Conservation (phyloP, 441 rosid species). For the Monsonia emarginata region DNA sequence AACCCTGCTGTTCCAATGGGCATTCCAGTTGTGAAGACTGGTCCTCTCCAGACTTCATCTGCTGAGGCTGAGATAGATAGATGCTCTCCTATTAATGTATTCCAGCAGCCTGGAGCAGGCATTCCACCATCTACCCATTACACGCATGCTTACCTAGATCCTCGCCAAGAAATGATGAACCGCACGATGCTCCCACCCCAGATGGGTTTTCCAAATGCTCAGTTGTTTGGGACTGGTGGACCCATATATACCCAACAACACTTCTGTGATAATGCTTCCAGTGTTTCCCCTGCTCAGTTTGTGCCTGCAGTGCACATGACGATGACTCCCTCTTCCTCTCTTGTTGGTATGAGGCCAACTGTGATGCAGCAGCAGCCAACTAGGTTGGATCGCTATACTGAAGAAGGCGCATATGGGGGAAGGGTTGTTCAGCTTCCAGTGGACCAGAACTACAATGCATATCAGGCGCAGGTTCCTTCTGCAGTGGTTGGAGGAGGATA, state of each 20-base stretch:
- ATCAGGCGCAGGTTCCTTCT: slow-evolving; percentile 30
- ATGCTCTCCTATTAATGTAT: slow-evolving; percentile 14
- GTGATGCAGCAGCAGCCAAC: slow-evolving; percentile 17
- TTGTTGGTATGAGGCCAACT: slow-evolving; percentile 33
- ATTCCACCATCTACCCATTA: slow-evolving; percentile 24
- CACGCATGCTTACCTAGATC: slow-evolving; percentile 32
- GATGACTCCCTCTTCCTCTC: slow-evolving; percentile 32
- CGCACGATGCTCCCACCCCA: slow-evolving; percentile 27
- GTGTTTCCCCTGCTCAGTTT: slow-evolving; percentile 29
- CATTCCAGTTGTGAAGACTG: slow-evolving; percentile 26
- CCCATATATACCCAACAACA: slow-evolving; percentile 32
- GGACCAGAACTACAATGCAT: slow-evolving; percentile 34
- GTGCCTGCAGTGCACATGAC: slow-evolving; percentile 40
- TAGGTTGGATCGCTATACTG: slow-evolving; percentile 25
- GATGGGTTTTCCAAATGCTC: slow-evolving; percentile 37
- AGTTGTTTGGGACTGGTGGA: slow-evolving; percentile 28
- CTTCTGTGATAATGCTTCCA: slow-evolving; percentile 22
- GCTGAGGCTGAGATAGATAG: slow-evolving; percentile 27
- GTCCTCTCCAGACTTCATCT: slow-evolving; percentile 27
- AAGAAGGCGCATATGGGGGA: slow-evolving; percentile 30
- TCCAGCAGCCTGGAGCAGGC: slow-evolving; percentile 28
- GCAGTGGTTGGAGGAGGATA: slow-evolving; percentile 39
- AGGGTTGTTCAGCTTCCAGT: slow-evolving; percentile 40
- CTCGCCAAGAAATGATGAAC: slow-evolving; percentile 28
- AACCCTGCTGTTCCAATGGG: slow-evolving; percentile 25